Conservation (phyloP, 2,329 filamentous ascomycete genomes). For the Colletotrichum sp. region DNA sequence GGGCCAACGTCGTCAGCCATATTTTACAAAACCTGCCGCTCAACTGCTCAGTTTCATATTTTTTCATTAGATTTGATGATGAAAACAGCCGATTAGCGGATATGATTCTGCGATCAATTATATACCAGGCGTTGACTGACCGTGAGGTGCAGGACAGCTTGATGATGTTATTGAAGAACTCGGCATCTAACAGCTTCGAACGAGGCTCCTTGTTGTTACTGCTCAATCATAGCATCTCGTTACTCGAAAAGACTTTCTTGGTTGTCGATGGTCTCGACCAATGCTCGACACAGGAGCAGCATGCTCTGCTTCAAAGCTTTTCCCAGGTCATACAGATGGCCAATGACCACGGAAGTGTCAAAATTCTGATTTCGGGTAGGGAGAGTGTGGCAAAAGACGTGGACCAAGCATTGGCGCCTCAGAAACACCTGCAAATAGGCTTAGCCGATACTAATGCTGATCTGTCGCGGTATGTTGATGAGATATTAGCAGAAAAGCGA, state of each 20-base stretch:
- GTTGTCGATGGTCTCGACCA: neutral
- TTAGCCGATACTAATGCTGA: fast-evolving
- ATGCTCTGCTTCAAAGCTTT: fast-evolving
- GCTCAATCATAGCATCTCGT: fast-evolving
- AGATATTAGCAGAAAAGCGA: neutral
- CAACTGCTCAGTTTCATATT: fast-evolving
- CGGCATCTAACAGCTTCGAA: fast-evolving
- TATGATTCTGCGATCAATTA: fast-evolving
- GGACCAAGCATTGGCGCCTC: fast-evolving
- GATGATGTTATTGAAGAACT: fast-evolving
- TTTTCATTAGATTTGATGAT: neutral
- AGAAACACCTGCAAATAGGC: fast-evolving
- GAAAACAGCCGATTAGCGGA: fast-evolving
- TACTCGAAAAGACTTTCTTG: fast-evolving
- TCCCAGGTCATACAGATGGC: no score
- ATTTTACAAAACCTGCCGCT: fast-evolving
- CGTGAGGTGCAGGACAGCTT: fast-evolving
- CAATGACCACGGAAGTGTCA: no score
- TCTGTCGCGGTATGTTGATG: fast-evolving
- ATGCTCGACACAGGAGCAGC: fast-evolving
- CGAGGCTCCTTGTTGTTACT: fast-evolving
- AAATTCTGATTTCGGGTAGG: neutral
- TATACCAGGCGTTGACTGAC: fast-evolving
- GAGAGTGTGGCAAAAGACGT: fast-evolving
- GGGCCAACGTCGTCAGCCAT: neutral